phyloP scores from a whole-genome alignment of 257 asterid genomes.

The Solanum paucissectum region DNA sequence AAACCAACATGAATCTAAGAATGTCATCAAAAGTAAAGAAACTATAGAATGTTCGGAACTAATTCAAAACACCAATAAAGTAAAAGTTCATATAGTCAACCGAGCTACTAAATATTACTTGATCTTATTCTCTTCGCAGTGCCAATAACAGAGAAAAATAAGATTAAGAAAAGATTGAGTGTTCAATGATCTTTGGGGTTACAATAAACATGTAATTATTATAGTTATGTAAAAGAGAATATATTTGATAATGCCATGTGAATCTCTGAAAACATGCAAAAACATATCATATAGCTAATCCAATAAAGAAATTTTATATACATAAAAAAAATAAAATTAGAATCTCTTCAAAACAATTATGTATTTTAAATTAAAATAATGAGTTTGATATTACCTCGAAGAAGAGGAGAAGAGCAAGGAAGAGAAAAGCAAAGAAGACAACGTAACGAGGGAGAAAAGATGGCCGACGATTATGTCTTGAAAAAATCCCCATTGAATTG shows the following conservation, averaged over 20 bases:
- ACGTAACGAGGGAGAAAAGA: slow-evolving; percentile 29
- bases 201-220: background rate
- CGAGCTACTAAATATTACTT: background rate
- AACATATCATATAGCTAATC: background rate
- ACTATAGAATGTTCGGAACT: background rate
- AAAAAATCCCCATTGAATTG: slow-evolving; percentile 28
- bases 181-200: background rate
- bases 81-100: background rate
- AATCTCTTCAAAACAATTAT: background rate
- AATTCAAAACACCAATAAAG: background rate
- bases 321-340: background rate
- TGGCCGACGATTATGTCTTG: slow-evolving; percentile 8
- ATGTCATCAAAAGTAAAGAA: background rate
- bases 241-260: background rate
- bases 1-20: background rate
- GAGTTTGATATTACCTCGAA: slow-evolving; percentile 21
- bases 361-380: background rate
- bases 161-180: background rate
- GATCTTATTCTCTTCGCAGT: background rate
- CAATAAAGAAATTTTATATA: background rate
- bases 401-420: slow-evolving; percentile 25
- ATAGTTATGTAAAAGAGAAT: background rate
- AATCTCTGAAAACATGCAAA: background rate
- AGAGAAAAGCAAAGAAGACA: slow-evolving; percentile 16
- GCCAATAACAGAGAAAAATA: background rate